Base-by-base conservation (phyloP, 768 basidiomycete genomes). In the Boletus rufocinnamomeus region DNA sequence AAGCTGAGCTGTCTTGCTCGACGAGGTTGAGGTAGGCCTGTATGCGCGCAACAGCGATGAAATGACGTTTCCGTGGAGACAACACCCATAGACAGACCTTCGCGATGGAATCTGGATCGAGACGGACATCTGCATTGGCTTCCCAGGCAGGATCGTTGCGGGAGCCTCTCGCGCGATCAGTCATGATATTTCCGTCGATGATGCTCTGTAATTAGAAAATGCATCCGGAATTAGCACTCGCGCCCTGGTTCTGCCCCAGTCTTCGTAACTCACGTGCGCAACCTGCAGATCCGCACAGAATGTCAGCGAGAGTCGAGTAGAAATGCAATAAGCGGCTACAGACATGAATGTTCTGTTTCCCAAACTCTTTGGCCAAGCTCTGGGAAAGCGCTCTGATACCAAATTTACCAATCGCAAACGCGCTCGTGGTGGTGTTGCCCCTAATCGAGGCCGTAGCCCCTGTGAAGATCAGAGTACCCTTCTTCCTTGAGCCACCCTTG, bases 311-410 rank as follows among this genome's bases (percentile, higher is more conserved):
- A 27, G 14, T 17, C 27, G 6, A 37, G 30, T 14, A 3, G 16
- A 44, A 38, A 30, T 10, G 19, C 21, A 34, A 41, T 14, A 0
- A 0, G 6, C 16, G 2, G 25, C 46, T 4, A 61, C 78, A 50
- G 21, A 86, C 89, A 71, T 91, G 88, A 50, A 91, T 89, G 64
- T 89, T 85, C 43, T 89, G 75, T 69, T 84, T 84, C 27, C 84
- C 84, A 66, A 89, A 90, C 66, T 91, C 88, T 71, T 89, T 89
- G 9, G 84, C 82, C 65, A 90, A 70, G 62, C 87, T 88, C 73
- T 91, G 89, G 0, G 83, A 81, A 47, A 91, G 74, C 0, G 84
- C 85, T 44, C 89, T 76, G 37, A 83, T 35, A 4, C 82, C 88
- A 52, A 81, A 82, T 67, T 89, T 90, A 0, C 82, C 82, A 3